These are phyloP conservation scores for Penicillium steckii DNA, from an alignment of 495 filamentous ascomycete genomes.

Conservation along the genomic window DNA sequence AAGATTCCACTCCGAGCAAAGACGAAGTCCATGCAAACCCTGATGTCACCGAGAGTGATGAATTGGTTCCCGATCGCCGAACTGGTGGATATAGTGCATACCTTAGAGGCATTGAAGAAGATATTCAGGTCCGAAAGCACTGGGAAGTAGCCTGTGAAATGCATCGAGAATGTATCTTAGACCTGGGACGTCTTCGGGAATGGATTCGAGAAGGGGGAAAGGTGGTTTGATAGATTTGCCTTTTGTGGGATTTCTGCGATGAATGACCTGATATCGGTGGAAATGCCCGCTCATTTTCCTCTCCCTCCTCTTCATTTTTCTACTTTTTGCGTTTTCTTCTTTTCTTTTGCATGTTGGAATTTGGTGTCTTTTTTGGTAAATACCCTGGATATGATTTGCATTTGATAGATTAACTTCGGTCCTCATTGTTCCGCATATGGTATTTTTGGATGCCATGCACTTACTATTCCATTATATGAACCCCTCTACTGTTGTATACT, in stretches of 20 bases:
- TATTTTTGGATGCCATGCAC: not conserved
- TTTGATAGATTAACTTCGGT: slow-evolving; percentile 3
- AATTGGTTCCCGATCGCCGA: slow-evolving; percentile 27
- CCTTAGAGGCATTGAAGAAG: slow-evolving; percentile 58
- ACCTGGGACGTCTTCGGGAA: slow-evolving; percentile 57
- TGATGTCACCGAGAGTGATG: slow-evolving; percentile 23
- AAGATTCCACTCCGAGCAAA: slow-evolving; percentile 16
- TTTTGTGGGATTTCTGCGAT: not conserved
- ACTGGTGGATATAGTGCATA: slow-evolving; percentile 58
- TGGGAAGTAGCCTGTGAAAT: slow-evolving; percentile 65
- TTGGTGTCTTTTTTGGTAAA: slow-evolving; percentile 10
- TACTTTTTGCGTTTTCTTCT: not conserved
- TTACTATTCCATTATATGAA: no score
- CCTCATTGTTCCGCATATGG: not conserved
- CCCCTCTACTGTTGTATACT: no score
- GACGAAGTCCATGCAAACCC: slow-evolving; percentile 5
- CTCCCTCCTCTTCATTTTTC: not conserved
- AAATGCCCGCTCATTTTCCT: not conserved
- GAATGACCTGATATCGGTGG: not conserved
- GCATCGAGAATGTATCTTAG: slow-evolving; percentile 60
- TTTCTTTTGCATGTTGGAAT: slow-evolving; percentile 4
- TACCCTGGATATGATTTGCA: slow-evolving; percentile 16
- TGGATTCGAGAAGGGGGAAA: slow-evolving; percentile 44
- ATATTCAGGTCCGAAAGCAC: slow-evolving; percentile 57
- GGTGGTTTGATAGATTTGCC: slow-evolving; percentile 17